Conservation (phyloP, 2,329 filamentous ascomycete genomes). For the Dichotomopilus funicola region DNA sequence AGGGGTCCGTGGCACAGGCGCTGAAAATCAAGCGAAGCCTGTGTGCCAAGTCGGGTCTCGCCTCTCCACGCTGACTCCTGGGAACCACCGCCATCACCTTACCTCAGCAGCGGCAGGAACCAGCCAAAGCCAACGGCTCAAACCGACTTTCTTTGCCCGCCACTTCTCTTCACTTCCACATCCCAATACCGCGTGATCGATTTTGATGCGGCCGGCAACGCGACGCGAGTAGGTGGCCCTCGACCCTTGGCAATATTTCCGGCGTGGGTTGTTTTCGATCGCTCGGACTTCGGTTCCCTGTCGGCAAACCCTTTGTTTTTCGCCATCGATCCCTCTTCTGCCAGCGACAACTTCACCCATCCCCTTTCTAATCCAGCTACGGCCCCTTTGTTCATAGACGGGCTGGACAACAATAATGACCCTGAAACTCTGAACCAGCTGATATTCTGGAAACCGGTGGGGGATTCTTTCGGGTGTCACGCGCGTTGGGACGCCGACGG, state of each 20-base stretch:
- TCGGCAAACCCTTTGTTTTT: neutral
- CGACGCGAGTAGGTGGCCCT: neutral
- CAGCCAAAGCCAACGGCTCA: conserved; percentile 5
- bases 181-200: neutral
- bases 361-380: neutral
- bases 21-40: conserved; percentile 7
- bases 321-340: neutral
- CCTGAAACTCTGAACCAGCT: conserved; percentile 1
- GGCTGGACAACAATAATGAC: conserved; percentile 7
- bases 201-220: neutral
- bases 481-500: conserved; percentile 14
- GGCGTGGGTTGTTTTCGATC: too few relatives aligned
- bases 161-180: neutral
- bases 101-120: conserved; percentile 15
- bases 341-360: neutral
- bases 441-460: conserved; percentile 11
- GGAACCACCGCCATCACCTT: conserved; percentile 12
- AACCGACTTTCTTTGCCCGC: conserved; percentile 4
- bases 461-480: conserved; percentile 5
- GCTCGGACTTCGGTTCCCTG: neutral
- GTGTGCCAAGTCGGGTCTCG: conserved; percentile 17
- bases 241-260: neutral
- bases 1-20: conserved; percentile 13
- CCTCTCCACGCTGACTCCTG: conserved; percentile 18
- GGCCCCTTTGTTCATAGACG: neutral